Conservation (phyloP, 768 basidiomycete species). For the Serpula lacrymans region DNA sequence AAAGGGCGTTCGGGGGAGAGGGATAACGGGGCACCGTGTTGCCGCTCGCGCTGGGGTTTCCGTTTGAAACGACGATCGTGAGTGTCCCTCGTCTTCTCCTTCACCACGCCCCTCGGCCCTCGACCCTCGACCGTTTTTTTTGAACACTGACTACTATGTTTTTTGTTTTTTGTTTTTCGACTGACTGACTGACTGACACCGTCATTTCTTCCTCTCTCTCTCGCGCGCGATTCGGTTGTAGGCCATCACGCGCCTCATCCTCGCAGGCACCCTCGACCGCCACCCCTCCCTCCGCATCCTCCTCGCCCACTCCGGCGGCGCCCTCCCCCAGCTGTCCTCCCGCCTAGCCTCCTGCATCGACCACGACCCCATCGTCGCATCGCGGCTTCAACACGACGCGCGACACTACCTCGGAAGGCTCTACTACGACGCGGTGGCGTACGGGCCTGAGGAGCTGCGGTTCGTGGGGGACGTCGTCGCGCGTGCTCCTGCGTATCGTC, state of each 20-base stretch:
- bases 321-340: constrained; percentile 79
- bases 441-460: constrained; percentile 80
- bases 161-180: not conserved
- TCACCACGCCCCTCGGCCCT: not conserved
- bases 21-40: constrained; percentile 86
- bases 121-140: too few relatives aligned
- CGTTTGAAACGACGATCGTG: constrained; percentile 86
- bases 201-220: not conserved
- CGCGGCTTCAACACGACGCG: constrained; percentile 74
- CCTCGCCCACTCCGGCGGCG: constrained; percentile 85
- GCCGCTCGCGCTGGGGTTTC: constrained; percentile 83
- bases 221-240: constrained; percentile 8
- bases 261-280: constrained; percentile 77
- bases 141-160: too few relatives aligned
- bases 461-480: constrained; percentile 72
- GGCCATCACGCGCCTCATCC: constrained; percentile 77
- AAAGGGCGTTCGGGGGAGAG: constrained; percentile 72
- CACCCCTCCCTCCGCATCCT: constrained; percentile 73
- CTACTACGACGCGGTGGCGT: constrained; percentile 85
- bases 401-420: constrained; percentile 79
- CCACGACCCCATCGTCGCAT: constrained; percentile 79
- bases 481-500: constrained; percentile 55
- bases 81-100: constrained; percentile 33
- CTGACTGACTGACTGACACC: constrained; percentile 6
- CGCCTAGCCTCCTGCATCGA: constrained; percentile 81